Percentiles rank a stretch among this genome's conserved stretches.
These are phyloP conservation scores for Myotisia sp. DNA, from an alignment of 2,329 filamentous ascomycete species.

Conservation along the genomic window DNA sequence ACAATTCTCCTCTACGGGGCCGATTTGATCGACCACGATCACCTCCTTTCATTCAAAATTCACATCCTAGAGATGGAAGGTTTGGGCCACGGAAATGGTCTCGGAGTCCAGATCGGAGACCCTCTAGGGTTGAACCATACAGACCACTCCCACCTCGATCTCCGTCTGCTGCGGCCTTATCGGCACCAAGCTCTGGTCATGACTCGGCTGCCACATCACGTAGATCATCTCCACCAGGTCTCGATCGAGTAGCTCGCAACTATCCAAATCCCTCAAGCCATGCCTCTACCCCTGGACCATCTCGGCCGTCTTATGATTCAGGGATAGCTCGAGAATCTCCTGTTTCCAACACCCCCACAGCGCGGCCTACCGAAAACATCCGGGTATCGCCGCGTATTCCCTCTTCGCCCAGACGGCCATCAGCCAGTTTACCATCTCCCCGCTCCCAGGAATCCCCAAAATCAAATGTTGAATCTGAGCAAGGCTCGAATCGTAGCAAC, in stretches of 20 bases:
- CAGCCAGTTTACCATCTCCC: conserved; percentile 6
- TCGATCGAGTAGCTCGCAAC: conserved; percentile 16
- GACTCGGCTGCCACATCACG: conserved; percentile 45
- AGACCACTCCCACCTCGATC: conserved; percentile 42
- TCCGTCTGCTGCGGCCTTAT: conserved; percentile 35
- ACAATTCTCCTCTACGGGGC: conserved; percentile 17
- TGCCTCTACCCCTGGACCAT: conserved; percentile 16
- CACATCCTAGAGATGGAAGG: conserved; percentile 23
- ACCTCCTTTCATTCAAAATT: conserved; percentile 26
- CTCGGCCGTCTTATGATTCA: conserved; percentile 11
- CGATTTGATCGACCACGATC: conserved; percentile 27
- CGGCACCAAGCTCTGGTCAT: conserved; percentile 38
- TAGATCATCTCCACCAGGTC: conserved; percentile 43
- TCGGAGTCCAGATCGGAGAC: conserved; percentile 40
- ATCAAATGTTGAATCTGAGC: conserved; percentile 11
- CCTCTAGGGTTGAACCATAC: conserved; percentile 35
- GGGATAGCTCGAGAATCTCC: conserved; percentile 16
- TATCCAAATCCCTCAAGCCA: conserved; percentile 21
- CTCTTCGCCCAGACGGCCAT: conserved; percentile 9
- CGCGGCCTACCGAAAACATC: neutral
- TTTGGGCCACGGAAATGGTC: conserved; percentile 33
- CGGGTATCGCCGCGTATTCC: neutral
- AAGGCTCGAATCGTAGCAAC: conserved; percentile 1
- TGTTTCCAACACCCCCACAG: neutral
- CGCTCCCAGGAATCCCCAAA: conserved; percentile 10